Base-by-base conservation (phyloP, 2,329 filamentous ascomycete species). In the Xylariales sp. region DNA sequence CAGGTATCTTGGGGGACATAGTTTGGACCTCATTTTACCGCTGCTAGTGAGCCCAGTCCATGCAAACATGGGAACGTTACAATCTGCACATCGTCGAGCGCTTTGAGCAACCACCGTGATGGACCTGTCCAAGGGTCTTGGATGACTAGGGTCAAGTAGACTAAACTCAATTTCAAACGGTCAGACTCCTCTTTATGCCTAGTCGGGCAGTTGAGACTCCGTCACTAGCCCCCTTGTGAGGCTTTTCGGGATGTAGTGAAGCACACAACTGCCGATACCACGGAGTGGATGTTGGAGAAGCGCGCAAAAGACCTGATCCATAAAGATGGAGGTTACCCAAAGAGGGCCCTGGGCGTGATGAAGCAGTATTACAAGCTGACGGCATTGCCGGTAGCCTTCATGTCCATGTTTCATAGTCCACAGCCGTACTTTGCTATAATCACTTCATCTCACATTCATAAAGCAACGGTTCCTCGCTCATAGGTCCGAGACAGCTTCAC, bases 251-350 rank as follows among this genome's bases (percentile, higher is more conserved):
- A 25, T 23, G 17, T 17, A 23, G 34, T 30, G 16, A 38, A 23
- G 29, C 28, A 31, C 14, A 12, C 37, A 39, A 39, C 37, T 39
- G 37, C 37, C 37, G 37, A 20, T 20, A 20, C 20, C 16, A 39
- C 35, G 20, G 27, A 18, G 16, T 29, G 27, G 35, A 29, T 12
- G 24, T 25, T 33, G 25, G 10, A 25, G 30, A 33, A 27, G 29
- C 29, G 33, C 37, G 33, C 20, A 27, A 28, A n/a, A n/a, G n/a
- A 16, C 25, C 16, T 23, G 24, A 37, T 27, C 17, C 14, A 30
- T 39, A 18, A 29, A 28, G 37, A 39, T 33, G 37, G 37, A 25
- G 29, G 37, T 39, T 39, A 39, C 37, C 29, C 30, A 39, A 31
- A 39, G 29, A 33, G 29, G 37, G 37, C n/a, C 37, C 29, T 21